These are phyloP conservation scores for Phoma sp. DNA, from an alignment of 2,329 filamentous ascomycete species.

Conservation along the genomic window DNA sequence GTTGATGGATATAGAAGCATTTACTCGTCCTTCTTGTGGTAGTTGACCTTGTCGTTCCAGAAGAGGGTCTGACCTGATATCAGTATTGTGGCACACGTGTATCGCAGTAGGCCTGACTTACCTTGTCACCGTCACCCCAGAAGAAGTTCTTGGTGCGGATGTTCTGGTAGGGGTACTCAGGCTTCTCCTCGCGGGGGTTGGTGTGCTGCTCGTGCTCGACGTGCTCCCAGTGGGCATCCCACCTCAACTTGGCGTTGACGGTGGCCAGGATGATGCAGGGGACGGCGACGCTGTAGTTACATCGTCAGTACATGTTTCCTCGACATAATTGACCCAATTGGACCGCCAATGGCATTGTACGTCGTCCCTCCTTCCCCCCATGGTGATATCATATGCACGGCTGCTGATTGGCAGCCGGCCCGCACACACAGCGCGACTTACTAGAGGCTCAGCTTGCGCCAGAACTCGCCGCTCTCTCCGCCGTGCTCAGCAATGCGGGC, in stretches of 20 bases:
- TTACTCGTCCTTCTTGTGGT: slow-evolving; percentile 86
- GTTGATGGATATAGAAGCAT: slow-evolving; percentile 19
- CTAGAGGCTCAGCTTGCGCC: slow-evolving; percentile 96
- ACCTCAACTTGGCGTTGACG: slow-evolving; percentile 88
- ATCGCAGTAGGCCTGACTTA: slow-evolving; percentile 48
- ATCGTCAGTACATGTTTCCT: slow-evolving; percentile 21
- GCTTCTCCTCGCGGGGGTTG: slow-evolving; percentile 85
- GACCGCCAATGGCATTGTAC: slow-evolving; percentile 6
- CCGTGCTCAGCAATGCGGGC: slow-evolving; percentile 91
- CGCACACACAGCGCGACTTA: slow-evolving; percentile 60
- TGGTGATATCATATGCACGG: slow-evolving; percentile 8
- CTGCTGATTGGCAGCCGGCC: slow-evolving; percentile 13
- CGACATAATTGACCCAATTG: not conserved
- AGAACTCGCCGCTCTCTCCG: slow-evolving; percentile 82
- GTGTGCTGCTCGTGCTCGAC: slow-evolving; percentile 70
- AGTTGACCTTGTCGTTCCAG: slow-evolving; percentile 97
- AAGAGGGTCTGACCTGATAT: slow-evolving; percentile 54
- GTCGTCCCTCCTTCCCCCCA: not conserved
- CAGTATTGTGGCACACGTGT: not conserved
- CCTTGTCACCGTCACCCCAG: slow-evolving; percentile 97
- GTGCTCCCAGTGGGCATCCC: slow-evolving; percentile 98
- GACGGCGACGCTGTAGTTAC: slow-evolving; percentile 70
- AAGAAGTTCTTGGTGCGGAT: slow-evolving; percentile 94
- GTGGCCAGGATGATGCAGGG: slow-evolving; percentile 75
- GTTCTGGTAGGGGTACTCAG: slow-evolving; percentile 97